Evolutionary conservation across 2,329 filamentous ascomycete species (phyloP).

Genomic region (Paracoccidioides lutzii): DNA sequence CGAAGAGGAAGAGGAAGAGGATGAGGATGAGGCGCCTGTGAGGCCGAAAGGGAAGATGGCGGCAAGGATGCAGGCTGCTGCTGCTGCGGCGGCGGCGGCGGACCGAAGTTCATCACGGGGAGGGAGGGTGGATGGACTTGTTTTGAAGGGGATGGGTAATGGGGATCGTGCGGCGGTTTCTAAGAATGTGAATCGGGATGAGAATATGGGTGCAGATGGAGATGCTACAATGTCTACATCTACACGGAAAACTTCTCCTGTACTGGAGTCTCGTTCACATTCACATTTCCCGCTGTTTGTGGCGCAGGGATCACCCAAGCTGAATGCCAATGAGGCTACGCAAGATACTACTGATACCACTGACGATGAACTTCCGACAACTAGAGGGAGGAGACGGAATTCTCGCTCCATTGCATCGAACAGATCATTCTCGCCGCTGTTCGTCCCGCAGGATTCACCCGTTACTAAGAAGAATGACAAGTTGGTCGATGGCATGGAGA

Average conservation of each 20-base stretch:
- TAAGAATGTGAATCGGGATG: not conserved
- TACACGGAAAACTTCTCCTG: not conserved
- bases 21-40: slow-evolving; percentile 30
- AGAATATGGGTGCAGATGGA: not conserved
- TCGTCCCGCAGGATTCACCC: not conserved
- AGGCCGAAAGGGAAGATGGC: slow-evolving; percentile 52
- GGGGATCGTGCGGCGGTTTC: not conserved
- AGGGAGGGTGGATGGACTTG: not conserved
- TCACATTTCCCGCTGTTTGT: not conserved
- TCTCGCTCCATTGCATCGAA: not conserved
- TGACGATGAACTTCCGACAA: slow-evolving; percentile 21
- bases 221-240: too few relatives aligned
- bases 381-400: slow-evolving; percentile 15
- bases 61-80: slow-evolving; percentile 42
- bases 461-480: not conserved
- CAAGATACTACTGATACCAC: slow-evolving; percentile 2
- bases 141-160: not conserved
- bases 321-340: not conserved
- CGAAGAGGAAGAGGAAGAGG: slow-evolving; percentile 16
- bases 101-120: too few relatives aligned
- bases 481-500: not conserved
- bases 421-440: not conserved
- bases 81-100: slow-evolving; percentile 6
- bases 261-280: not conserved
- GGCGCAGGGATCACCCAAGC: not conserved